These are phyloP conservation scores for Vigna reflexopilosa DNA, from an alignment of 306 rosid species.

Conservation along the genomic window DNA sequence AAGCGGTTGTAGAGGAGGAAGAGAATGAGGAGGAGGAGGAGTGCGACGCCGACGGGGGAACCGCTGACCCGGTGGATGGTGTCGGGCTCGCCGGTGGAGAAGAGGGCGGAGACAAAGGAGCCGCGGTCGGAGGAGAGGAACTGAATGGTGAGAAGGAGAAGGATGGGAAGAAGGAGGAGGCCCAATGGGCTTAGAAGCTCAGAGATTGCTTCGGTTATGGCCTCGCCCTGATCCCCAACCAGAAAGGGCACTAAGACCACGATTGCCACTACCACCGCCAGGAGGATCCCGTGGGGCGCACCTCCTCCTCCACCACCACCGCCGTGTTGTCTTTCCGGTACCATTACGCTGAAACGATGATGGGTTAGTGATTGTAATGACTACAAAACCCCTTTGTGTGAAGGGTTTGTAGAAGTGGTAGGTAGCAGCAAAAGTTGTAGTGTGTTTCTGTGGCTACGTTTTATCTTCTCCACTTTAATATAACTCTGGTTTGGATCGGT, in stretches of 20 bases:
- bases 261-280: conserved; percentile 67
- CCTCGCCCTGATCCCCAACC: conserved; percentile 79
- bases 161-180: conserved; percentile 79
- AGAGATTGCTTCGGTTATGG: conserved; percentile 72
- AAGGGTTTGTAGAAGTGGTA: no score
- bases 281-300: conserved; percentile 79
- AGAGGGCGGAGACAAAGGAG: conserved; percentile 68
- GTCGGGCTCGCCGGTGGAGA: conserved; percentile 87
- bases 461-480: no score
- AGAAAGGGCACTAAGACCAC: conserved; percentile 69
- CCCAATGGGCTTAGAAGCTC: conserved; percentile 85
- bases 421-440: no score
- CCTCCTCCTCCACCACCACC: conserved; percentile 52
- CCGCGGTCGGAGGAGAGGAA: conserved; percentile 92
- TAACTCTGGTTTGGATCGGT: no score
- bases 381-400: no score
- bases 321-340: conserved; percentile 59
- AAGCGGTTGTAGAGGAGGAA: conserved; percentile 72
- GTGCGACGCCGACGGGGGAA: conserved; percentile 87
- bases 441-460: no score
- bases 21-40: conserved; percentile 67
- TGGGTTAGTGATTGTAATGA: no score
- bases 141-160: conserved; percentile 86
- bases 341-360: conserved; percentile 28
- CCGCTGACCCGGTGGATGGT: conserved; percentile 82